Conservation (phyloP, 805 yeast genomes). For the Myxozyma lipomycoides region DNA sequence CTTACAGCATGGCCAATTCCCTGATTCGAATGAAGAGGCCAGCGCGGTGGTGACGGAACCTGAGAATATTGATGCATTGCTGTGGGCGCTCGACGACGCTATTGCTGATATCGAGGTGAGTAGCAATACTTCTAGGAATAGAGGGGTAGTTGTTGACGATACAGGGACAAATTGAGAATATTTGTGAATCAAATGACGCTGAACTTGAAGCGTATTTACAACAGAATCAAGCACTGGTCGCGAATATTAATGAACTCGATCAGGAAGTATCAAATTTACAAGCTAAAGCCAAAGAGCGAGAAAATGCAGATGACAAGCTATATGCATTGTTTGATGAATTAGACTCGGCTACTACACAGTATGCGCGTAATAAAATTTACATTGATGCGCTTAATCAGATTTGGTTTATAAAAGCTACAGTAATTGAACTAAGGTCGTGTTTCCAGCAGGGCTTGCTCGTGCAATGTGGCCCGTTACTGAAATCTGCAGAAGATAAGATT, state of each 20-base stretch:
- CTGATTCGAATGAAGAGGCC: conserved; percentile 16
- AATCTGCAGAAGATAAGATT: conserved; percentile 21
- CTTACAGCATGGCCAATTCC: conserved; percentile 18
- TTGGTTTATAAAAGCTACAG: conserved; percentile 21
- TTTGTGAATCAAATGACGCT: conserved; percentile 13
- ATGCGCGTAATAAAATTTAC: conserved; percentile 5
- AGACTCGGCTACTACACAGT: conserved; percentile 2
- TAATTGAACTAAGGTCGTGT: conserved; percentile 20
- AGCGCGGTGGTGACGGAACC: conserved; percentile 10
- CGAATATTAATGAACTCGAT: conserved; percentile 9
- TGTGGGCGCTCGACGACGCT: conserved; percentile 10
- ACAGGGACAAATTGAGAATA: conserved; percentile 13
- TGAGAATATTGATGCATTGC: conserved; percentile 3
- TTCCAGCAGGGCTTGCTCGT: conserved; percentile 14
- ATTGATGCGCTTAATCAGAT: conserved; percentile 22
- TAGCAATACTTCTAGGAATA: too few relatives aligned
- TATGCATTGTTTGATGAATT: conserved; percentile 16
- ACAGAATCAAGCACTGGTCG: conserved; percentile 6
- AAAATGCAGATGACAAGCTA: conserved; percentile 23
- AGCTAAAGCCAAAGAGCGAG: conserved; percentile 8
- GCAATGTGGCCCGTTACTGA: conserved; percentile 16
- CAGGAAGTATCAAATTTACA: conserved; percentile 5
- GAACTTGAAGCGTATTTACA: conserved; percentile 17
- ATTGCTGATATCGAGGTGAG: conserved; percentile 16
- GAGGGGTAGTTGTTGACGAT: not conserved